Conservation (phyloP, 2,329 filamentous ascomycete genomes). For the Aspergillus latus region DNA sequence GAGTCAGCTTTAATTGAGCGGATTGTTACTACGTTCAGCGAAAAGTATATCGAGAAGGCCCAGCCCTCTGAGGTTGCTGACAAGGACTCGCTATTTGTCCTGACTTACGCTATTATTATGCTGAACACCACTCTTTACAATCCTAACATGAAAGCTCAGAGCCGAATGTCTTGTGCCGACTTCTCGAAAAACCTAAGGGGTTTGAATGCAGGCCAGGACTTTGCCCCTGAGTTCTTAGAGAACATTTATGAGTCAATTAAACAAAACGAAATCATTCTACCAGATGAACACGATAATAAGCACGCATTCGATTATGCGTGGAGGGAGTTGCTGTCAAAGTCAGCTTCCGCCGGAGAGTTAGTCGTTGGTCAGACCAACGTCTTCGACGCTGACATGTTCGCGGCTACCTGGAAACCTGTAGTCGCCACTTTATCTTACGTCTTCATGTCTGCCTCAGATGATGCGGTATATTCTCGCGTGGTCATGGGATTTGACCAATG, state of each 20-base stretch:
- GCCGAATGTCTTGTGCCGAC: constrained; percentile 79
- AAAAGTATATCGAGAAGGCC: constrained; percentile 73
- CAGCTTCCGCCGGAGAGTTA: constrained; percentile 71
- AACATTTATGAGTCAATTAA: constrained; percentile 90
- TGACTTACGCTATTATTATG: constrained; percentile 97
- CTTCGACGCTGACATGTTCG: constrained; percentile 97
- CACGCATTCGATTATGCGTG: constrained; percentile 97
- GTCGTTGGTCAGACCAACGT: constrained; percentile 85
- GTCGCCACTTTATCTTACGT: constrained; percentile 95
- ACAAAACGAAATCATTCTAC: constrained; percentile 90
- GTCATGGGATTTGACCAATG: constrained; percentile 96
- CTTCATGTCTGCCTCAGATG: constrained; percentile 97
- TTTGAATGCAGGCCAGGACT: constrained; percentile 82
- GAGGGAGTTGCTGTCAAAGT: constrained; percentile 89
- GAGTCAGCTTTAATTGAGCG: constrained; percentile 91
- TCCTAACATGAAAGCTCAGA: constrained; percentile 72
- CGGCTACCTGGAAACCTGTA: constrained; percentile 91
- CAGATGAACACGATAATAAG: constrained; percentile 95
- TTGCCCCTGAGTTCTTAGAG: constrained; percentile 77
- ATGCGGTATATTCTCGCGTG: constrained; percentile 89
- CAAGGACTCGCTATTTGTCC: constrained; percentile 82
- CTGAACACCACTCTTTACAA: constrained; percentile 97
- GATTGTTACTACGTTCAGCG: constrained; percentile 82
- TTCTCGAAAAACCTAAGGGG: constrained; percentile 89
- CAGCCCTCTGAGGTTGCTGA: constrained; percentile 74